Percentiles rank a stretch among this genome's conserved stretches.
Conservation (phyloP, 352 stramenopile genomes). For the Phytophthora sojae region DNA sequence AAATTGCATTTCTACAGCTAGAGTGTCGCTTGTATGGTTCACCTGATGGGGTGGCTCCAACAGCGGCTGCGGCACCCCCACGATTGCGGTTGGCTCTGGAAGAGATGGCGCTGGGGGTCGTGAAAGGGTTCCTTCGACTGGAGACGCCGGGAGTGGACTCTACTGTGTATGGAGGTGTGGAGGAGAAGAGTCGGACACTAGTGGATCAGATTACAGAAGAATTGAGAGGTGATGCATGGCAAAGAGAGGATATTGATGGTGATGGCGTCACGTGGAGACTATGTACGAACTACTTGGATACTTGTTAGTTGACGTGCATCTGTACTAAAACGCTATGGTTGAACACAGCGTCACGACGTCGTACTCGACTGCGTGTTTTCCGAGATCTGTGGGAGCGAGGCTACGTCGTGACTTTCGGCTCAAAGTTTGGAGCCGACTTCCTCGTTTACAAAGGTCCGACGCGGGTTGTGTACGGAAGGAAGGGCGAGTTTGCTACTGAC, state of each 20-base stretch:
- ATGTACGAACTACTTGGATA: conserved; percentile 17
- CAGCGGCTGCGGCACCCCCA: neutral
- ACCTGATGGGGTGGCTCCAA: conserved; percentile 12
- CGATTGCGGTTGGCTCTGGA: conserved; percentile 56
- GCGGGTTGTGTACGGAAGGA: neutral
- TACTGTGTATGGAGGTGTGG: neutral
- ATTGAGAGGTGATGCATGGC: conserved; percentile 6
- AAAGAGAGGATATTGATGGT: neutral
- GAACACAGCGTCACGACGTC: conserved; percentile 28
- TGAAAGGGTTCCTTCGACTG: conserved; percentile 47
- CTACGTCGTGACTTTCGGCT: conserved; percentile 74
- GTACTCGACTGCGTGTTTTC: conserved; percentile 59
- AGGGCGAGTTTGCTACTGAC: neutral
- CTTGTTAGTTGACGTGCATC: conserved; percentile 5
- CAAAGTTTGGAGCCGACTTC: conserved; percentile 87
- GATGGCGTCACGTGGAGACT: conserved; percentile 27
- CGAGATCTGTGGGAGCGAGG: conserved; percentile 69
- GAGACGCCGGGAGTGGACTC: conserved; percentile 4
- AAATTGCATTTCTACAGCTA: conserved; percentile 27
- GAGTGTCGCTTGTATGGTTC: conserved; percentile 40
- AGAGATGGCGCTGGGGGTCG: conserved; percentile 52
- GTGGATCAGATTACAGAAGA: conserved; percentile 20
- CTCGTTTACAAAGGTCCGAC: conserved; percentile 75
- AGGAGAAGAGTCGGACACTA: conserved; percentile 1
- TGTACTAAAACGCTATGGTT: neutral